Evolutionary conservation across 169 alveolate genomes (phyloP), one percentile per base, ranked within the genome.

Genomic region (Plasmodium blacklocki): DNA sequence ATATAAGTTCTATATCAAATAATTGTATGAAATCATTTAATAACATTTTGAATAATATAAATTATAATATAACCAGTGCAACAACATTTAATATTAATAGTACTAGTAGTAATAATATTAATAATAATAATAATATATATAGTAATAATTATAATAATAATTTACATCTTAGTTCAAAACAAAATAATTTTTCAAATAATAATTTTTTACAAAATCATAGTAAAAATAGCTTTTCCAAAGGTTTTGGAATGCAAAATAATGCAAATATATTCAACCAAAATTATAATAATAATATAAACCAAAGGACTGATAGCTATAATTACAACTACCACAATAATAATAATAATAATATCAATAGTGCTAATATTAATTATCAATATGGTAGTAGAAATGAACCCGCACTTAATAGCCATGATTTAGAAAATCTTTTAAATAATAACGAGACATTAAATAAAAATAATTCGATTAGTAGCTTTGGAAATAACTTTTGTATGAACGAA

Each of bases 11-110:
- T 9, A 43, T 86, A 50, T 86, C 92, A 52, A 86, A 60, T 62
- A 71, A 58, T 39, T 86, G 92, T 52, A 60, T 71, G 70, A 86
- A 86, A 43, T 86, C 92, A 54, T 70, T 86, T 66, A 86, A 52
- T 59, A 72, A 86, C 15, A 71, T 86, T 63, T 9, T 86, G 23
- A 86, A 29, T 45, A 86, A 59, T 71, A 86, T 86, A 6, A 86
- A 86, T 64, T 60, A 64, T 23, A 71, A 59, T 29, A 64, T 71
- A 19, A 86, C 45, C n/a, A 83, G 91, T 62, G 19, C 67, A n/a
- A 54, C 56, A 14, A 26, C 56, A n/a, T 29, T 14, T 8, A 59
- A 15, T 19, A 43, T 19, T 50, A 18, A 39, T 23, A 45, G 23
- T 39, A 32, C 5, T 15, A 62, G 45, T 76, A 7, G 18, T 21